Evolutionary conservation across 495 filamentous ascomycete genomes (phyloP).

Genomic region (Pyrenopolyporus hunteri): DNA sequence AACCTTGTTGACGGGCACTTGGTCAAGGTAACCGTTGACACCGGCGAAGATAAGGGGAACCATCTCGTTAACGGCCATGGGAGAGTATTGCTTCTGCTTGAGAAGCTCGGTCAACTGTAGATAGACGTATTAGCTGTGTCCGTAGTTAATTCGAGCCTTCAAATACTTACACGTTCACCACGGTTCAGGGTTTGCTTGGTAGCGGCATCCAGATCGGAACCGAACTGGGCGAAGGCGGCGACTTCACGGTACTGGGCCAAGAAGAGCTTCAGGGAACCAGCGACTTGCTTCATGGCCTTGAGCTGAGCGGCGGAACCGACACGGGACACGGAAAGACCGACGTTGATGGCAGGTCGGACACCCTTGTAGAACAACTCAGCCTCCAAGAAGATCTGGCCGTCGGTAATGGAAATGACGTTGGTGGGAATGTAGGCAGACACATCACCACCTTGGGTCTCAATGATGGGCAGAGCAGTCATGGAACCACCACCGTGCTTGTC

Average conservation of each 20-base stretch:
- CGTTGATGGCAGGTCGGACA: constrained; percentile 99
- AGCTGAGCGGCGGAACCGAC: constrained; percentile 99
- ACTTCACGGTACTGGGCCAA: constrained; percentile 99
- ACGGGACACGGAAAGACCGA: constrained; percentile 99
- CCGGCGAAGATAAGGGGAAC: constrained; percentile 99
- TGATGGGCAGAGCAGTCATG: constrained; percentile 95
- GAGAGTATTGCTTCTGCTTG: constrained; percentile 99
- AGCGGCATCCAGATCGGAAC: constrained; percentile 97
- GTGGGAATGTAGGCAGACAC: constrained; percentile 99
- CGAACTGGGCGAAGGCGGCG: constrained; percentile 99
- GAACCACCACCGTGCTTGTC: constrained; percentile 95
- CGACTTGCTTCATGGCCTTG: constrained; percentile 99
- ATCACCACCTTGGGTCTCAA: constrained; percentile 99
- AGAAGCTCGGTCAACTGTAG: constrained; percentile 86
- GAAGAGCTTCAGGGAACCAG: constrained; percentile 99
- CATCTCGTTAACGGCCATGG: constrained; percentile 99
- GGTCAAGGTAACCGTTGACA: constrained; percentile 95
- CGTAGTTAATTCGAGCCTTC: not conserved
- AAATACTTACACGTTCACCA: constrained; percentile 87
- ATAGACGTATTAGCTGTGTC: constrained; percentile 42
- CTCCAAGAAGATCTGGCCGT: constrained; percentile 99
- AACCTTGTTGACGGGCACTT: constrained; percentile 84
- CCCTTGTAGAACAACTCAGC: constrained; percentile 99
- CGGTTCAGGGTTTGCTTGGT: constrained; percentile 98
- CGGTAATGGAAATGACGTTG: constrained; percentile 99